phyloP scores from a whole-genome alignment of 805 yeast species.

The Candida suzukii region DNA sequence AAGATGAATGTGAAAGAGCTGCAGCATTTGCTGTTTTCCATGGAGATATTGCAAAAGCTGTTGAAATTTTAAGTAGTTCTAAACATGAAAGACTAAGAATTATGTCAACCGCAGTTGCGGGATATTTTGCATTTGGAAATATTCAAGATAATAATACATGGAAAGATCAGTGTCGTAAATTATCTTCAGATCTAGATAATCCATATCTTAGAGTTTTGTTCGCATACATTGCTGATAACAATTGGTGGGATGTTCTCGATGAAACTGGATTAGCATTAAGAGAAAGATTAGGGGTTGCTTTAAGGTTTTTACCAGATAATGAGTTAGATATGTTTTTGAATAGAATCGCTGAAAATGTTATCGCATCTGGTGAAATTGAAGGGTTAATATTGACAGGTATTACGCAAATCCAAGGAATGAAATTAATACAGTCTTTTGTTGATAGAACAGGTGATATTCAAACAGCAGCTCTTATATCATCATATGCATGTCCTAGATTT shows the following conservation, averaged over 20 bases:
- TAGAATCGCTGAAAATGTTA: slow-evolving; percentile 63
- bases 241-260: slow-evolving; percentile 94
- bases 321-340: slow-evolving; percentile 70
- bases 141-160: slow-evolving; percentile 64
- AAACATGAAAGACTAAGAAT: slow-evolving; percentile 62
- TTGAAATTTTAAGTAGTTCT: slow-evolving; percentile 69
- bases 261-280: slow-evolving; percentile 82
- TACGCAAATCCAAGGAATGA: slow-evolving; percentile 67
- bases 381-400: slow-evolving; percentile 90
- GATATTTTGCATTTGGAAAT: slow-evolving; percentile 59
- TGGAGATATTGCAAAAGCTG: slow-evolving; percentile 78
- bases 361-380: slow-evolving; percentile 77
- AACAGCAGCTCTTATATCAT: slow-evolving; percentile 76
- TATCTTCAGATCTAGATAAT: slow-evolving; percentile 82
- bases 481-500: slow-evolving; percentile 80
- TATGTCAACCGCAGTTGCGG: slow-evolving; percentile 92
- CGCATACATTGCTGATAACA: slow-evolving; percentile 88
- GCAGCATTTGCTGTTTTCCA: slow-evolving; percentile 98
- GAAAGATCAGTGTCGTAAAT: slow-evolving; percentile 86
- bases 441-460: slow-evolving; percentile 88
- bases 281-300: slow-evolving; percentile 86
- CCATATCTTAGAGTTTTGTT: slow-evolving; percentile 89
- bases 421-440: slow-evolving; percentile 77
- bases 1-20: slow-evolving; percentile 74
- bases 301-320: slow-evolving; percentile 74